phyloP scores from a whole-genome alignment of 2,329 filamentous ascomycete species.

The Sporothrix euskadiensis region DNA sequence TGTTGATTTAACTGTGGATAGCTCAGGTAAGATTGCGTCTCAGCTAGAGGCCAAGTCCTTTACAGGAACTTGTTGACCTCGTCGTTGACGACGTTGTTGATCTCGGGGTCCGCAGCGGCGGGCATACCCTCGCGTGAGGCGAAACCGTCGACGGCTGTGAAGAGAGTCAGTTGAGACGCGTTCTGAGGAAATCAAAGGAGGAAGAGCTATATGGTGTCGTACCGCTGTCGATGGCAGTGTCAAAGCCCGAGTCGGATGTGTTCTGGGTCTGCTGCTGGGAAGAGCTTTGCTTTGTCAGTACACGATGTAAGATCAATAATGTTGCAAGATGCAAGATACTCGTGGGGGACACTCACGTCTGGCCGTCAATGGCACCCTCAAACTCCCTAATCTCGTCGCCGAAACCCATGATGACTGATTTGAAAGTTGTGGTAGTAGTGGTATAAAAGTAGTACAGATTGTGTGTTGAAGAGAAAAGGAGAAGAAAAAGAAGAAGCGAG shows the following conservation, averaged over 20 bases:
- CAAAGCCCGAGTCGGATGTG: constrained; percentile 37
- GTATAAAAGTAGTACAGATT: background rate
- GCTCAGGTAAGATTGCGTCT: too few species aligned
- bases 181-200: background rate
- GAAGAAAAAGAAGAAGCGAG: background rate
- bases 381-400: constrained; percentile 39
- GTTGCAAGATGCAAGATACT: too few species aligned
- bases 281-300: constrained; percentile 33
- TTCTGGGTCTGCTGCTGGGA: constrained; percentile 38
- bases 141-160: constrained; percentile 38
- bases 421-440: constrained; percentile 7
- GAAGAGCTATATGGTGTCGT: background rate
- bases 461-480: background rate
- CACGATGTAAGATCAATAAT: too few species aligned
- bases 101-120: constrained; percentile 38
- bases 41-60: background rate
- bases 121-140: constrained; percentile 41
- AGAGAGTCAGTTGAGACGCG: background rate
- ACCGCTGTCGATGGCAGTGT: constrained; percentile 42
- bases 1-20: background rate
- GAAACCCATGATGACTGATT: constrained; percentile 32
- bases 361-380: constrained; percentile 39
- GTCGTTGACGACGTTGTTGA: constrained; percentile 42
- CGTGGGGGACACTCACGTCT: constrained; percentile 31
- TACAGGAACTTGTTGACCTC: constrained; percentile 39